These are phyloP conservation scores for Colletotrichum filicis DNA, from an alignment of 2,329 filamentous ascomycete species.

Conservation along the genomic window DNA sequence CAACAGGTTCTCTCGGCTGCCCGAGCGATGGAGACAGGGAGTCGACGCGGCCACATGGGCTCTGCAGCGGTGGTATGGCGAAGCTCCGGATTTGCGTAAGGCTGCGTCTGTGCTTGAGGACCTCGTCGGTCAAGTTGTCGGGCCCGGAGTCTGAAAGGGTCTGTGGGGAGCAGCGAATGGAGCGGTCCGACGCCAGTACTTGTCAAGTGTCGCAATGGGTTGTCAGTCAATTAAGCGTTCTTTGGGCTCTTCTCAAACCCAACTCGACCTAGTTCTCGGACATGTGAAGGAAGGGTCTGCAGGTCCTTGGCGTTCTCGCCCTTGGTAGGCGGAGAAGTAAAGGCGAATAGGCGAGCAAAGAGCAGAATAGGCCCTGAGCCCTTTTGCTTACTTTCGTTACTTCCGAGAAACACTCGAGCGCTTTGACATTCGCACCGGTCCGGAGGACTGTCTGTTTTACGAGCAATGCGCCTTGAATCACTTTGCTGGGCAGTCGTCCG, in stretches of 20 bases:
- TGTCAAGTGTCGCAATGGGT: neutral
- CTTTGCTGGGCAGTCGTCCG: neutral
- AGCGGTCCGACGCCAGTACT: neutral
- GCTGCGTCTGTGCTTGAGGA: slow-evolving; percentile 27
- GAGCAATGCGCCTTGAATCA: neutral
- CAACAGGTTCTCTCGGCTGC: slow-evolving; percentile 29
- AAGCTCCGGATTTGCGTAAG: slow-evolving; percentile 36
- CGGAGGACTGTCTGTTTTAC: neutral
- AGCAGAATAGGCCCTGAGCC: neutral
- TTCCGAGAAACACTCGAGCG: neutral
- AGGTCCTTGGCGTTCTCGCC: neutral
- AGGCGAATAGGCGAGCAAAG: neutral
- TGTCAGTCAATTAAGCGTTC: neutral
- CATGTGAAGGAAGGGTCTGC: neutral
- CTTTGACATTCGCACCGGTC: neutral
- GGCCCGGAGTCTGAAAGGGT: slow-evolving; percentile 18
- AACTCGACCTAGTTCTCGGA: neutral
- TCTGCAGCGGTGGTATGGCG: slow-evolving; percentile 38
- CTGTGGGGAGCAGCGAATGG: neutral
- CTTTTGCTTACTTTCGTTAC: neutral
- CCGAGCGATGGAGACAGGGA: slow-evolving; percentile 37
- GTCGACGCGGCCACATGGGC: slow-evolving; percentile 36
- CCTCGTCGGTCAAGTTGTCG: slow-evolving; percentile 23
- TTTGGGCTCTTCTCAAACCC: neutral
- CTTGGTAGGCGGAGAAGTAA: too few species aligned